Conservation (phyloP, 2,329 filamentous ascomycete genomes). For the Neocucurbitaria cava region DNA sequence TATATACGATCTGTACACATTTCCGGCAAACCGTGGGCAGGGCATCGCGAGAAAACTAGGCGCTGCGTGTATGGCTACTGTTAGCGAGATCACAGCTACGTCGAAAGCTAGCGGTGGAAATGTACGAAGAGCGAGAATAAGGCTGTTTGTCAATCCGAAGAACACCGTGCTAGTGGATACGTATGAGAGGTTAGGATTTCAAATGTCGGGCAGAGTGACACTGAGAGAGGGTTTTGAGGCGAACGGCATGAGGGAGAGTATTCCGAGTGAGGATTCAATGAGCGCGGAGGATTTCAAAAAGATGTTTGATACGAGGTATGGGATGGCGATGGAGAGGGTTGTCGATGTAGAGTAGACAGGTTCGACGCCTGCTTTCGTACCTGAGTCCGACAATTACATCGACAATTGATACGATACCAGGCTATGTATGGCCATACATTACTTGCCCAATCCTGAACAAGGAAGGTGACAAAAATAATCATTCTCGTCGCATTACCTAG, state of each 20-base stretch:
- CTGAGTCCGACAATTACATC: too few species aligned
- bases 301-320: constrained; percentile 22
- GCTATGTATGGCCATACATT: too few species aligned
- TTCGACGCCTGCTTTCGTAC: too few species aligned
- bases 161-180: constrained; percentile 12
- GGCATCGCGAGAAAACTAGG: constrained; percentile 18
- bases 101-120: background rate
- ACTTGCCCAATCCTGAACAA: too few species aligned
- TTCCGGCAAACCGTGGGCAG: constrained; percentile 14
- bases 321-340: constrained; percentile 27
- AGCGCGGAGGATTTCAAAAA: constrained; percentile 16
- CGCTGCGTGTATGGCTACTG: constrained; percentile 3
- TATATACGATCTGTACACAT: constrained; percentile 24
- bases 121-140: constrained; percentile 12
- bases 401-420: too few species aligned
- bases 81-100: background rate
- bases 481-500: too few species aligned
- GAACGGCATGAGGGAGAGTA: constrained; percentile 19
- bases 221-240: constrained; percentile 14
- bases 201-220: constrained; percentile 12
- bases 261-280: constrained; percentile 18
- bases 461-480: too few species aligned
- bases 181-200: constrained; percentile 25
- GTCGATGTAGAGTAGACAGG: too few species aligned
- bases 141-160: constrained; percentile 19